Evolutionary conservation across 306 rosid genomes (phyloP).

Genomic region (Cicer pinnatifidum): DNA sequence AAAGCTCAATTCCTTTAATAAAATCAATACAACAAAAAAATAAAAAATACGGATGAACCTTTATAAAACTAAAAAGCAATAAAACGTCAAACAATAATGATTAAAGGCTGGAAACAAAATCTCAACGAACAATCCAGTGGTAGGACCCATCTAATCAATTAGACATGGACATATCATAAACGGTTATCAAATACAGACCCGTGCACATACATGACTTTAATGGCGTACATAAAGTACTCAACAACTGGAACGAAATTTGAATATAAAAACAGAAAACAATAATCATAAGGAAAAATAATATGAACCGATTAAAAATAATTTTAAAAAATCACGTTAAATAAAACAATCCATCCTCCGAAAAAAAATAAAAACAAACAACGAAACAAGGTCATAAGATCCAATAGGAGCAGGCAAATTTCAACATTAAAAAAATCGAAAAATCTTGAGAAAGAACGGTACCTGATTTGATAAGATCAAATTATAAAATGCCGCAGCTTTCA

Average conservation of each 20-base stretch:
- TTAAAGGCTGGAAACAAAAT: background rate
- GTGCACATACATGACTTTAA: background rate
- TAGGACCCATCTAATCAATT: constrained; percentile 13
- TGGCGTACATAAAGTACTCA: background rate
- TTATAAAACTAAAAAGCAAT: background rate
- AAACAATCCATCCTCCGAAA: background rate
- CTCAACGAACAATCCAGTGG: background rate
- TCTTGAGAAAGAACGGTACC: constrained; percentile 12
- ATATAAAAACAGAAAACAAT: background rate
- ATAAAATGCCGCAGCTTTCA: constrained; percentile 3
- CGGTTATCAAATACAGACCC: background rate
- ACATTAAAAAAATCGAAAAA: background rate
- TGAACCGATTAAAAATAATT: background rate
- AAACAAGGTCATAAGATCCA: constrained; percentile 1
- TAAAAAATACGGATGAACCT: background rate
- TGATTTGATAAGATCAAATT: constrained; percentile 15
- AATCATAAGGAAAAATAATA: background rate
- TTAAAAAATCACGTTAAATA: background rate
- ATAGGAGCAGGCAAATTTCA: background rate
- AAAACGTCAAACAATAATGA: background rate
- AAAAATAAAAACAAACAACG: background rate
- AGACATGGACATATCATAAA: background rate
- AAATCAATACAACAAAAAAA: background rate
- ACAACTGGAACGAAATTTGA: background rate
- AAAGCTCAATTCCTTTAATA: no score